phyloP scores from a whole-genome alignment of 495 filamentous ascomycete genomes.

The Sabuloglossum arenarium region DNA sequence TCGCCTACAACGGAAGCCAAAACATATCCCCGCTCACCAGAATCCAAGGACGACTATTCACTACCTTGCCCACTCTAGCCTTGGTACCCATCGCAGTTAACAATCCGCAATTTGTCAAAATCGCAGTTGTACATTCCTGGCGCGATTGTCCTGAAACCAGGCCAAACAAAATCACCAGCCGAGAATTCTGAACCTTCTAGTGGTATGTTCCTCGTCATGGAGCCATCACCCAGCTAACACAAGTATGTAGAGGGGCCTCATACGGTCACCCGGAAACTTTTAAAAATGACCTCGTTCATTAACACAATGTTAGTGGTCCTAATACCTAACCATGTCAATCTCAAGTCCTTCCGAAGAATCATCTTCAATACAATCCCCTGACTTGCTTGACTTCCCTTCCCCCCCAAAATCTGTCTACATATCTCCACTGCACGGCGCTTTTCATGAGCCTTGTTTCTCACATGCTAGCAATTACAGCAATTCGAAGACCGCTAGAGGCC shows the following conservation, averaged over 20 bases:
- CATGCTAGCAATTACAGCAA: constrained; percentile 37
- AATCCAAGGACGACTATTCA: not conserved
- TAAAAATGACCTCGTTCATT: constrained; percentile 42
- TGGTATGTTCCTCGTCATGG: not conserved
- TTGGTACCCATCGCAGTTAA: no score
- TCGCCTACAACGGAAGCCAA: not conserved
- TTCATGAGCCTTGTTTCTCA: constrained; percentile 11
- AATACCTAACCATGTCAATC: constrained; percentile 17
- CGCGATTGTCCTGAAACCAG: no score
- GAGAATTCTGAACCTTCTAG: not conserved
- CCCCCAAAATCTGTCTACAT: constrained; percentile 3
- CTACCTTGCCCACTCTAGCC: no score
- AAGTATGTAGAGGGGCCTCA: not conserved
- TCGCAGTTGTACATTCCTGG: not conserved
- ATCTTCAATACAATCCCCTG: constrained; percentile 4
- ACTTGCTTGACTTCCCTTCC: constrained; percentile 12
- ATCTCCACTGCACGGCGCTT: constrained; percentile 3
- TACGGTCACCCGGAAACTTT: not conserved
- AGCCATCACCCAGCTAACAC: not conserved
- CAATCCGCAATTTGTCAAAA: not conserved
- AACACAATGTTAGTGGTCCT: constrained; percentile 44
- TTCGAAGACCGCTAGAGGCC: constrained; percentile 57
- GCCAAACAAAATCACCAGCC: no score
- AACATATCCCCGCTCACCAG: not conserved
- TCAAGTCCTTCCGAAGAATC: constrained; percentile 21